Base-by-base conservation (phyloP, 768 basidiomycete genomes). In the Sporobolomyces pararoseus region DNA sequence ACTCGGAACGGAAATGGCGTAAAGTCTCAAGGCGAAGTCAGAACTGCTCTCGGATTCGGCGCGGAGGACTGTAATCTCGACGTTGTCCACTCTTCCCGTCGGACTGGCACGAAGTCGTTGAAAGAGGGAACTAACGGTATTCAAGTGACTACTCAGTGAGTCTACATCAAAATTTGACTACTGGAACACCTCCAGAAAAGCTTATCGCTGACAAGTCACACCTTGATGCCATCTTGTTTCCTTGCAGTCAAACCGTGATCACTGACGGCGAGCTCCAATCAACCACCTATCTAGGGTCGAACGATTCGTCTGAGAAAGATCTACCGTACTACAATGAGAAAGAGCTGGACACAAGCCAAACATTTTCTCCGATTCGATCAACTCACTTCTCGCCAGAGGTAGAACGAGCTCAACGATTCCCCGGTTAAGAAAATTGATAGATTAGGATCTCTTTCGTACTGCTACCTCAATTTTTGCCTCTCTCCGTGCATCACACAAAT, bases 91-190 rank as follows among this genome's bases (percentile, higher is more conserved):
- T 7, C 55, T 27, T 21, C 55, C 5, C 34, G 55, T 4, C 25
- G 13, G 34, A 37, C 23, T 23, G 37, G 6, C 4, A 57, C 35
- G 55, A 37, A 32, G 25, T 37, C 55, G 25, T 12, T 34, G 7
- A 29, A 29, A 53, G 47, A 49, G 14, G 47, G 47, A n/a, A 49
- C 23, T n/a, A 49, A 49, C 53, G 55, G 55, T 4, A 57, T 57
- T 42, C 55, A 42, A 7, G 55, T 57, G 4, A 57, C 55, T 4
- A 57, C 55, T 27, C 55, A 57, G 55, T 57, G 37, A 37, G 55
- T 21, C n/a, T 25, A n/a, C n/a, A n/a, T 39, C 5, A 13, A 14
- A 31, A 5, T 32, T 31, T 54, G 32, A 9, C 53, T 21, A 10
- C 4, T 32, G n/a, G n/a, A n/a, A n/a, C n/a, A n/a, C n/a, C n/a